These are phyloP conservation scores for Alternaria brassicae DNA, from an alignment of 2,329 filamentous ascomycete species.

Conservation along the genomic window DNA sequence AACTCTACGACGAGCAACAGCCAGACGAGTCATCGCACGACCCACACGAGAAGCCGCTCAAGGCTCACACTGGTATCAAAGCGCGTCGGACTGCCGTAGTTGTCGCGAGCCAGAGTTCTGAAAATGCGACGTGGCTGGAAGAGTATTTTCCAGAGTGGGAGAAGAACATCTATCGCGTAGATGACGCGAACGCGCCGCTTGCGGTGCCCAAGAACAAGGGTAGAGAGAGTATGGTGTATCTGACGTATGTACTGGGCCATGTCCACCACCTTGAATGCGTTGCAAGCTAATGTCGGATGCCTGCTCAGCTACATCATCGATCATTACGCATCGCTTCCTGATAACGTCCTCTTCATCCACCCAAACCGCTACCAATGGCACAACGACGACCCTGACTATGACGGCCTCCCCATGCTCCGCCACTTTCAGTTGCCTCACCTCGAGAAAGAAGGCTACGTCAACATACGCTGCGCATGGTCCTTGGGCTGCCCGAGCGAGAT, in stretches of 20 bases:
- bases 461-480: slow-evolving; percentile 61
- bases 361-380: slow-evolving; percentile 57
- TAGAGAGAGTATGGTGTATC: slow-evolving; percentile 58
- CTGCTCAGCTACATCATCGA: slow-evolving; percentile 51
- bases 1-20: slow-evolving; percentile 22
- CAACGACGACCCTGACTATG: slow-evolving; percentile 61
- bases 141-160: slow-evolving; percentile 50
- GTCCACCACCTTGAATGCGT: neutral
- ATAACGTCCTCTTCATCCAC: slow-evolving; percentile 53
- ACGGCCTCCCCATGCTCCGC: slow-evolving; percentile 58
- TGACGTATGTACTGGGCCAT: slow-evolving; percentile 49
- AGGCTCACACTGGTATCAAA: slow-evolving; percentile 19
- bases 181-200: slow-evolving; percentile 48
- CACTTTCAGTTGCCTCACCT: slow-evolving; percentile 59
- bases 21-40: slow-evolving; percentile 10
- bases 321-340: slow-evolving; percentile 50
- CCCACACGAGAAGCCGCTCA: slow-evolving; percentile 18
- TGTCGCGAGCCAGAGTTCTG: slow-evolving; percentile 48
- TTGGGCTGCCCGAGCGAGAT: slow-evolving; percentile 62
- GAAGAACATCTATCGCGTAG: slow-evolving; percentile 54
- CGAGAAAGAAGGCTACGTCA: slow-evolving; percentile 60
- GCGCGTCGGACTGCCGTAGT: slow-evolving; percentile 44
- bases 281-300: slow-evolving; percentile 9
- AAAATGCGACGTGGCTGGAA: slow-evolving; percentile 53
- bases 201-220: slow-evolving; percentile 58